Evolutionary conservation across 768 basidiomycete species (phyloP).

Genomic region (Cantharellus anzutake): DNA sequence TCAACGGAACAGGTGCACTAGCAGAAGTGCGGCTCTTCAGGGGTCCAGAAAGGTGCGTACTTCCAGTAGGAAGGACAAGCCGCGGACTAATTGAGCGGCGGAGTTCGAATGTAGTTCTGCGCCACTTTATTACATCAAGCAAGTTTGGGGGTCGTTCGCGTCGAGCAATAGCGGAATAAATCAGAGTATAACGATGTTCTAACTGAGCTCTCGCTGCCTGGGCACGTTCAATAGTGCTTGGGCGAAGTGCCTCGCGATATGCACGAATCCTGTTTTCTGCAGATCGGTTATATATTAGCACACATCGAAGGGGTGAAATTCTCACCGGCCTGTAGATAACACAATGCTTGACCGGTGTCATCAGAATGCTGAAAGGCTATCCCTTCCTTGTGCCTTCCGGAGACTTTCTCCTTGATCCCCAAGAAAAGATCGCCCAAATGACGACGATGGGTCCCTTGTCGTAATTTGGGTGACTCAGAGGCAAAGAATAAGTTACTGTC

Average conservation of each 20-base stretch:
- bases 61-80: background rate
- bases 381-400: background rate
- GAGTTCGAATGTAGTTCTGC: background rate
- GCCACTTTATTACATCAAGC: conserved; percentile 7
- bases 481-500: no score
- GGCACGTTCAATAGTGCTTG: conserved; percentile 4
- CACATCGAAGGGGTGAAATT: background rate
- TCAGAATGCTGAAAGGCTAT: background rate
- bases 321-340: background rate
- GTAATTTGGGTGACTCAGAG: no score
- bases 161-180: conserved; percentile 3
- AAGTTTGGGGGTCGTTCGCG: conserved; percentile 4
- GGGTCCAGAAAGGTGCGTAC: no score
- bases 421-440: background rate
- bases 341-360: background rate
- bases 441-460: background rate
- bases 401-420: background rate
- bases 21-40: background rate
- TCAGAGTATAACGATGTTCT: conserved; percentile 3
- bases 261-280: background rate
- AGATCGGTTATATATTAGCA: background rate
- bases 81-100: background rate
- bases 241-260: background rate
- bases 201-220: conserved; percentile 3
- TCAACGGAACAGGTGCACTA: background rate